Percentiles rank a stretch among this genome's conserved stretches.
phyloP scores from a whole-genome alignment of 2,329 filamentous ascomycete species.

The Trichophyton verrucosum region DNA sequence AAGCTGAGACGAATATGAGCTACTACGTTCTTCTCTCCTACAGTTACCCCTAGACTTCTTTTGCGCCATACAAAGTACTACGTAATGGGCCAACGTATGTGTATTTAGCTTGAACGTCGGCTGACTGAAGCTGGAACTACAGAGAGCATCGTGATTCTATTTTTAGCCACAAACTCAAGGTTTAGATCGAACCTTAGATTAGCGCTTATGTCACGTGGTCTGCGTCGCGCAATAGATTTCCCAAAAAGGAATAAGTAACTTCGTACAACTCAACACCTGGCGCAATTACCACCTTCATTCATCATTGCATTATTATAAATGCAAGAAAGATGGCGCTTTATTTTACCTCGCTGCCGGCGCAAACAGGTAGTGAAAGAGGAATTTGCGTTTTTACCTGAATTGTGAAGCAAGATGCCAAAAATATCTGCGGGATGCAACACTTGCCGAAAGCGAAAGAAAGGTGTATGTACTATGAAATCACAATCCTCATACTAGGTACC shows the following conservation, averaged over 20 bases:
- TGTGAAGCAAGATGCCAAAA: neutral
- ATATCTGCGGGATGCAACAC: constrained; percentile 4
- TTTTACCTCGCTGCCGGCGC: neutral
- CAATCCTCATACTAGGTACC: neutral
- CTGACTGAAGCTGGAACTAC: neutral
- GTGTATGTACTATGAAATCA: neutral
- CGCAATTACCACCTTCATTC: neutral
- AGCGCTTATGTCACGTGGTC: neutral
- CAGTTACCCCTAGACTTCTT: neutral
- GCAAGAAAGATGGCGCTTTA: neutral
- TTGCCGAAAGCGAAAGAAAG: constrained; percentile 5
- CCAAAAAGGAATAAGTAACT: neutral
- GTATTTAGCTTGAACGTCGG: neutral
- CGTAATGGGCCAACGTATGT: neutral
- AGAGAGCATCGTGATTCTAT: neutral
- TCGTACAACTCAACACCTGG: neutral
- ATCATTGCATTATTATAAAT: neutral
- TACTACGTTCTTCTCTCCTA: no score
- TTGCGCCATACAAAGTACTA: neutral
- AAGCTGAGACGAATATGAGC: neutral
- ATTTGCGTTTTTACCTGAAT: neutral
- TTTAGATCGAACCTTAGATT: neutral
- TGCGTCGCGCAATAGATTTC: neutral
- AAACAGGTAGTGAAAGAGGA: neutral
- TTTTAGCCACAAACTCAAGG: neutral